Base-by-base conservation (phyloP, 352 stramenopile species). In the Phytopythium oedochilum region DNA sequence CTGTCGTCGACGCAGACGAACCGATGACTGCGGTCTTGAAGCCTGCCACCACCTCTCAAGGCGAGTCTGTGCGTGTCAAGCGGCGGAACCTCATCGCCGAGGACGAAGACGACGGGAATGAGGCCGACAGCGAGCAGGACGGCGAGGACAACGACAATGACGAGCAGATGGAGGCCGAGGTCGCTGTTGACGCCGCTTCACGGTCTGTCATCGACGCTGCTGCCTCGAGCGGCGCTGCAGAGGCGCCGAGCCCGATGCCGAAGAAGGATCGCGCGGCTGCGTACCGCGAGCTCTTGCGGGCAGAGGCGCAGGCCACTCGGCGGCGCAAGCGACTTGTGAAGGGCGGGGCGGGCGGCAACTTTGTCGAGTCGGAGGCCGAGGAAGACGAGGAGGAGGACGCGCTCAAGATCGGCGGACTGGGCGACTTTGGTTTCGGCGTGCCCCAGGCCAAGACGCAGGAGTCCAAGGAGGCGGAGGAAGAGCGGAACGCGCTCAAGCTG, bases 361-460 rank as follows among this genome's bases (percentile, higher is more conserved):
- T 92, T 53, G 77, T 94, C 15, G 85, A 94, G 57, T 85, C 75
- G 0, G 85, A 94, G 66, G 85, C 85, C 62, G 85, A 94, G 48
- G 85, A 94, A 78, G 80, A 90, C 42, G 85, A 92, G 35, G 84
- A 94, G 20, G 82, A 94, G 11, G 81, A 94, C 36, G 83, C 76
- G 23, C 72, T 92, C 6, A 87, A 89, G 61, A 94, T 92, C 45
- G 78, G 77, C 20, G 83, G 85, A 4, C 71, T 94, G 0, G 82
- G 82, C 18, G 82, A 94, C 58, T 94, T 92, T 64, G 85, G 85
- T 72, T 94, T 94, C 55, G 85, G 82, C 5, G 83, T 92, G 5
- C 75, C 81, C 0, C 71, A 87, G 58, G 73, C 71, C 6, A 72
- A 78, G 32, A 90, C 77, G 5, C 75, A 88, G 26, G 81, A 84